Percentiles rank a stretch among this genome's conserved stretches.
phyloP scores from a whole-genome alignment of 2,329 filamentous ascomycete species.

The Neopestalotiopsis sp. region DNA sequence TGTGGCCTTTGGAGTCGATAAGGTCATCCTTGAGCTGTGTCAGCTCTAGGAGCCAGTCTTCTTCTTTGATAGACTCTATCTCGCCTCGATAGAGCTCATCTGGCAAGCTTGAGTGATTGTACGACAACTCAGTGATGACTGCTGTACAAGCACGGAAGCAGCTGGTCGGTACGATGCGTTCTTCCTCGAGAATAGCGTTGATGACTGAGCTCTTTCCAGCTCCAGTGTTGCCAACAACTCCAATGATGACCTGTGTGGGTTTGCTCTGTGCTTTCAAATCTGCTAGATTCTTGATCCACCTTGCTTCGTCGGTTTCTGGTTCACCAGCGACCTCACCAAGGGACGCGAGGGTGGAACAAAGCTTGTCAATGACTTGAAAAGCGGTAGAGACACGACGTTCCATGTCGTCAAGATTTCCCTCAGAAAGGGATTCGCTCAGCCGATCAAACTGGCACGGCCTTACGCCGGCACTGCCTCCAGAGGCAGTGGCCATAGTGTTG shows the following conservation, averaged over 20 bases:
- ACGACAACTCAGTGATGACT: slow-evolving; percentile 32
- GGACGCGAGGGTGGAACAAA: not conserved
- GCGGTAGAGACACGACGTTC: not conserved
- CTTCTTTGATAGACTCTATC: slow-evolving; percentile 31
- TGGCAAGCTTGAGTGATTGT: slow-evolving; percentile 32
- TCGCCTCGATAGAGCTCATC: slow-evolving; percentile 31
- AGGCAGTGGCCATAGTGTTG: not conserved
- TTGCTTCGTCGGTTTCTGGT: not conserved
- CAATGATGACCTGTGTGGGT: slow-evolving; percentile 51
- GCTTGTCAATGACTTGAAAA: not conserved
- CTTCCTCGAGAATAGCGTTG: slow-evolving; percentile 31
- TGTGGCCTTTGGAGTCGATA: slow-evolving; percentile 26
- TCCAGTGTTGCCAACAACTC: slow-evolving; percentile 38
- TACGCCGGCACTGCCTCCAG: not conserved
- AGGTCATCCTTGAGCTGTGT: slow-evolving; percentile 29
- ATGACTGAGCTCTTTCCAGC: slow-evolving; percentile 31
- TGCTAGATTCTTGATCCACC: slow-evolving; percentile 46
- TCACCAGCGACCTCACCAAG: not conserved
- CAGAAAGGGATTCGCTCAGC: not conserved
- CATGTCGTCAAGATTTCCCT: not conserved
- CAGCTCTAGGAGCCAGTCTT: slow-evolving; percentile 32
- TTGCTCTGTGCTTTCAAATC: slow-evolving; percentile 43
- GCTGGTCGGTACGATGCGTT: slow-evolving; percentile 40
- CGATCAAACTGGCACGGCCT: not conserved
- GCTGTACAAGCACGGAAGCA: slow-evolving; percentile 42